Base-by-base conservation (phyloP, 2,329 filamentous ascomycete species). In the Xylariaceae sp. region DNA sequence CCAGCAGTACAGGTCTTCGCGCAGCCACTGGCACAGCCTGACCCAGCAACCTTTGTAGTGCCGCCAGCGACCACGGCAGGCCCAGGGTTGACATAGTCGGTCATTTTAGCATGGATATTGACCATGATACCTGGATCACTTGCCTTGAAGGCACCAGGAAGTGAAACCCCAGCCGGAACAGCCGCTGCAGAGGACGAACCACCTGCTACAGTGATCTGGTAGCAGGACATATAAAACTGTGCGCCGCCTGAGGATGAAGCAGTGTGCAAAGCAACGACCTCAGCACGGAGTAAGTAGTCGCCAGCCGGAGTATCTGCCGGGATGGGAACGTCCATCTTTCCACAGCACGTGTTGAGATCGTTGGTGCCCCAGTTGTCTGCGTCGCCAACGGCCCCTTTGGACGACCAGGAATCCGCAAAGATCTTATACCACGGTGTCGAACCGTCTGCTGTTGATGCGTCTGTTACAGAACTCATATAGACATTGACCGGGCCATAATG, bases 401-500 rank as follows among this genome's bases (percentile, higher is more conserved):
- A 55, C n/a, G 65, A 63, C 71, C 75, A 75, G 2, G 75, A 73
- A 56, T 77, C 71, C 53, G 76, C 71, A 57, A 73, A 77, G 54
- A 81, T 73, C 69, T 82, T 82, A 71, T 81, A 80, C 75, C 75
- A 81, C 4, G 67, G 63, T 2, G 68, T 62, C 1, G 69, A 67
- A 11, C 73, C 73, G 51, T 73, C 69, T 43, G 77, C 75, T 0
- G 68, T 73, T 31, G 71, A 63, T 4, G 79, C 73, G 60, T 81
- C 73, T 22, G 67, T 54, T 17, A 82, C 78, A 56, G 77, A 74
- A 62, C 72, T 73, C 50, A 80, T 69, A 63, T 81, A 81, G 1
- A 78, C 71, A 45, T 78, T 72, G 33, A 81, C 76, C 1, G 79
- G 78, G 10, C 78, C 78, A 59, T 75, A 79, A 65, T 82, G 79